Base-by-base conservation (phyloP, 352 stramenopile genomes). In the Phytophthora citrophthora region DNA sequence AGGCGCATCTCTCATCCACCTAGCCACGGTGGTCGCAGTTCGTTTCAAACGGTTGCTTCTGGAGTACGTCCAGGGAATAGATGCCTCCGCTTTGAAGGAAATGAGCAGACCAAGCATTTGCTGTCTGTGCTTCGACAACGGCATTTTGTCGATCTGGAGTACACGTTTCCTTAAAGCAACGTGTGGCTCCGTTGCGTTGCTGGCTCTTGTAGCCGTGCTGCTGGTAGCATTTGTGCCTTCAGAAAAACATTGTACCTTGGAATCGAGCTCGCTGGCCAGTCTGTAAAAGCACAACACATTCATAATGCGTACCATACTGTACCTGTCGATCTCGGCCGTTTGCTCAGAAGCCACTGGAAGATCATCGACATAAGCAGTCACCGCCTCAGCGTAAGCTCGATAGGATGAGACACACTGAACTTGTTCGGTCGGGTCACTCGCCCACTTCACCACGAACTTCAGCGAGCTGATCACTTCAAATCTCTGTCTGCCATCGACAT, bases 381-480 rank as follows among this genome's bases (percentile, higher is more conserved):
- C 31, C 2, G 39, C 13, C 12, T 16, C 24, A 26, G 20, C 20
- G 12, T 56, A 56, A 23, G 29, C 32, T 11, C 38, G 24, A 45
- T 57, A 64, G n/a, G 26, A 57, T 16, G 6, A 3, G 32, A 26
- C 9, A 57, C 45, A 8, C 24, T 56, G 24, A 16, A 11, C 7
- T 44, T 57, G 55, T 12, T n/a, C 18, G 11, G 0, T 15, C 7
- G 16, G 18, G 2, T 45, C 1, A 10, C 26, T 24, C 18, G 10
- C 20, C 29, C 41, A 46, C 11, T 36, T 12, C n/a, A 54, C 24
- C 10, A 61, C 12, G 11, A 46, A 6, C 5, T 46, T 18, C 27
- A 61, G 31, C 10, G 31, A 54, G n/a, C 12, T 34, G n/a, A 51
- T 11, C 5, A 61, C 54, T 31, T 47, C 20, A 10, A 3, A 6